A percentile compares a stretch with the other conserved stretches of the same genome.
These are phyloP conservation scores for Mycena polygramma DNA, from an alignment of 768 basidiomycete species.

Conservation along the genomic window DNA sequence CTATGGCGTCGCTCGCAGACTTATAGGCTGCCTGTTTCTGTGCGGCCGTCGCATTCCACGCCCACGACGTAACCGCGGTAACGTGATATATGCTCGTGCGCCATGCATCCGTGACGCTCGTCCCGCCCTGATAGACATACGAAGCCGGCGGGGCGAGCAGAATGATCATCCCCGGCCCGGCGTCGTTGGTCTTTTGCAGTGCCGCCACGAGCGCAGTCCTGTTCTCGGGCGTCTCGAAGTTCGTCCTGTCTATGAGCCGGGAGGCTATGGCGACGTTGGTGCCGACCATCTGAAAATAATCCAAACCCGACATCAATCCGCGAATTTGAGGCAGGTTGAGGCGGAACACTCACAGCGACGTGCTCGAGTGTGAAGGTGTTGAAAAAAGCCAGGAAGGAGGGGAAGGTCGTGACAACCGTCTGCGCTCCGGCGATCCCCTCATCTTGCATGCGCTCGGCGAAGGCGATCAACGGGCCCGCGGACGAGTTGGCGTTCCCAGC, in stretches of 20 bases:
- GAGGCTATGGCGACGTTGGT: neutral
- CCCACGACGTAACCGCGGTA: slow-evolving; percentile 58
- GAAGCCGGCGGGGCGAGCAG: slow-evolving; percentile 50
- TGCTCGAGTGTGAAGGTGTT: slow-evolving; percentile 5
- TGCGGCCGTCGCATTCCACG: slow-evolving; percentile 56
- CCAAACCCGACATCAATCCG: too few relatives aligned
- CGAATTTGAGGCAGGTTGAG: neutral
- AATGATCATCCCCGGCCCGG: slow-evolving; percentile 50
- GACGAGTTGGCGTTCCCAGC: slow-evolving; percentile 53
- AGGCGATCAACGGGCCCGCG: slow-evolving; percentile 54
- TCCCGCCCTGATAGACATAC: slow-evolving; percentile 41
- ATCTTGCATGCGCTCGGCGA: slow-evolving; percentile 46
- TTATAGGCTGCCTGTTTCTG: slow-evolving; percentile 53
- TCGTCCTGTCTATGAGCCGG: slow-evolving; percentile 8
- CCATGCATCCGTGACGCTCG: slow-evolving; percentile 61
- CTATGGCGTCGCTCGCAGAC: slow-evolving; percentile 52
- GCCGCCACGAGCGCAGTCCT: neutral
- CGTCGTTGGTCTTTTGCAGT: slow-evolving; percentile 10
- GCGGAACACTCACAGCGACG: slow-evolving; percentile 2
- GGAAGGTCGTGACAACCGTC: slow-evolving; percentile 53
- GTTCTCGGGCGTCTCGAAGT: slow-evolving; percentile 1
- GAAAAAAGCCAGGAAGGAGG: slow-evolving; percentile 49
- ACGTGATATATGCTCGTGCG: slow-evolving; percentile 56
- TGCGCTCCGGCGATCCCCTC: slow-evolving; percentile 43
- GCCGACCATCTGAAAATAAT: slow-evolving; percentile 8